These are phyloP conservation scores for Verbena officinalis DNA, from an alignment of 257 asterid species.

Conservation along the genomic window DNA sequence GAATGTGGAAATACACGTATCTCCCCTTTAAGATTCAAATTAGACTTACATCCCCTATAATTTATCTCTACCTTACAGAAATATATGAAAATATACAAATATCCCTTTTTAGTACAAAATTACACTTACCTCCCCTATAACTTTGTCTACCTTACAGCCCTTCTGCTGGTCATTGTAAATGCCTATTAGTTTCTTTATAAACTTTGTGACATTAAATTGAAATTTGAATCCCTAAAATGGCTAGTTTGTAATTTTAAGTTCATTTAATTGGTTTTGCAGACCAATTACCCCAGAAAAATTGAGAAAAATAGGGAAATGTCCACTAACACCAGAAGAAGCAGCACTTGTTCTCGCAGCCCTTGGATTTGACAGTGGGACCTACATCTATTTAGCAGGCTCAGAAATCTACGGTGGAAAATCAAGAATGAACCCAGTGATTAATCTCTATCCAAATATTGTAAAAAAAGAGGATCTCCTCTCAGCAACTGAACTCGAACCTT, in stretches of 20 bases:
- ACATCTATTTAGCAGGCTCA: constrained; percentile 90
- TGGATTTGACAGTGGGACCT: constrained; percentile 61
- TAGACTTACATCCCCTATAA: no score
- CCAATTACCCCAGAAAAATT: constrained; percentile 49
- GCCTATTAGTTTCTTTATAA: no score
- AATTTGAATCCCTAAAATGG: no score
- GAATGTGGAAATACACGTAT: no score
- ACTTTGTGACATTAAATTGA: no score
- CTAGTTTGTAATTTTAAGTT: background rate
- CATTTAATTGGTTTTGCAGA: constrained; percentile 34
- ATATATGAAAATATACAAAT: no score
- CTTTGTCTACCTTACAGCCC: no score
- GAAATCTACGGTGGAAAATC: constrained; percentile 74
- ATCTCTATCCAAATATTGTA: constrained; percentile 72
- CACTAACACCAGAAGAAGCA: constrained; percentile 95
- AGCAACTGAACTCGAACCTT: constrained; percentile 70
- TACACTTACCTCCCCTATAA: no score
- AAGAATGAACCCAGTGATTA: constrained; percentile 66
- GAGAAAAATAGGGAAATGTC: constrained; percentile 79
- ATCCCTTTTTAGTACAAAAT: no score
- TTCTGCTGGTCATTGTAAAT: no score
- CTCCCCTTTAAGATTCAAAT: no score
- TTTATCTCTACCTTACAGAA: no score
- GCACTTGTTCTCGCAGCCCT: constrained; percentile 86
- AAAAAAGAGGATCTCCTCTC: constrained; percentile 89